phyloP scores from a whole-genome alignment of 2,329 filamentous ascomycete genomes.

The Alternaria burnsii region DNA sequence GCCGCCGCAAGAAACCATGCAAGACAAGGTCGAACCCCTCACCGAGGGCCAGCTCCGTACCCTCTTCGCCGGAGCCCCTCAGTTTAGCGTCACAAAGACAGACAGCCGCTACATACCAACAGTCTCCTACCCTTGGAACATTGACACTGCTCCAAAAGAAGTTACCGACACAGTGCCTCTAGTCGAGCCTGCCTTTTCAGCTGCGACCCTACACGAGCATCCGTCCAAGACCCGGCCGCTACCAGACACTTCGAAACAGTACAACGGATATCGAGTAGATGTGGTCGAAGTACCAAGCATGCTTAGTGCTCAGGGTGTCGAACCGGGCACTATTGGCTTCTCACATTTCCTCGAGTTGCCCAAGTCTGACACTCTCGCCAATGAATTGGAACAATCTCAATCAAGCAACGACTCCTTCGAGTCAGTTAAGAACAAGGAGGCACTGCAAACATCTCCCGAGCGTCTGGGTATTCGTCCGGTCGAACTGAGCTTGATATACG shows the following conservation, averaged over 20 bases:
- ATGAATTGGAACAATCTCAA: slow-evolving; percentile 64
- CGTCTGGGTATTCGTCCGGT: slow-evolving; percentile 50
- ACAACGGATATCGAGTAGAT: slow-evolving; percentile 44
- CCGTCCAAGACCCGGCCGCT: slow-evolving; percentile 20
- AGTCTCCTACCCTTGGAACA: slow-evolving; percentile 74
- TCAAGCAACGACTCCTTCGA: slow-evolving; percentile 40
- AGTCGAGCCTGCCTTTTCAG: slow-evolving; percentile 49
- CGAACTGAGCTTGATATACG: slow-evolving; percentile 43
- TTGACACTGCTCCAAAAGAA: slow-evolving; percentile 66
- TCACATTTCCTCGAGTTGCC: slow-evolving; percentile 72
- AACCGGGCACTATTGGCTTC: slow-evolving; percentile 75
- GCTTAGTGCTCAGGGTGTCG: slow-evolving; percentile 75
- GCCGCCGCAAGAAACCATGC: slow-evolving; percentile 22
- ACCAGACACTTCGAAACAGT: slow-evolving; percentile 23
- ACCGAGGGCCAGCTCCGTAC: slow-evolving; percentile 68
- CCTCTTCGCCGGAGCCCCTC: slow-evolving; percentile 78
- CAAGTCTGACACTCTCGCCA: slow-evolving; percentile 67
- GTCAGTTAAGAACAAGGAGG: slow-evolving; percentile 56
- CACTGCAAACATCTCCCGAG: slow-evolving; percentile 48
- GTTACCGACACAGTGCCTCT: slow-evolving; percentile 61
- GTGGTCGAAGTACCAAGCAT: slow-evolving; percentile 70
- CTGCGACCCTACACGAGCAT: slow-evolving; percentile 42
- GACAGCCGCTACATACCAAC: slow-evolving; percentile 69
- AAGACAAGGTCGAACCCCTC: slow-evolving; percentile 29
- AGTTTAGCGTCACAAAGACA: slow-evolving; percentile 71